Evolutionary conservation across 2,329 filamentous ascomycete genomes (phyloP).

Genomic region (Lecanoromycetidae sp.): DNA sequence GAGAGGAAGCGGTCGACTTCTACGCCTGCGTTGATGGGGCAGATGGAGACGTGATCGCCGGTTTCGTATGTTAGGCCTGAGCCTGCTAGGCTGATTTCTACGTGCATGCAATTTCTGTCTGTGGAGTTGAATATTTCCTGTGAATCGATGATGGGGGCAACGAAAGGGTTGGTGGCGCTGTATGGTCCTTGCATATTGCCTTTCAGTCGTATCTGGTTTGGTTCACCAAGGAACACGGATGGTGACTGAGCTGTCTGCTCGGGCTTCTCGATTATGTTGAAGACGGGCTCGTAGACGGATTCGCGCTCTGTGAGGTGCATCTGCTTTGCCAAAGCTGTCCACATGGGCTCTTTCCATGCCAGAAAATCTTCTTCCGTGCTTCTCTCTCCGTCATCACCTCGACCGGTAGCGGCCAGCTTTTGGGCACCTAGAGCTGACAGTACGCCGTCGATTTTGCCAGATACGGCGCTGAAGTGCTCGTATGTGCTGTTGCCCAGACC

Average conservation of each 20-base stretch:
- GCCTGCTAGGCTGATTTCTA: constrained; percentile 55
- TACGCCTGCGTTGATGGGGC: constrained; percentile 55
- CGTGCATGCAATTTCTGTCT: constrained; percentile 29
- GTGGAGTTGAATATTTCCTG: neutral
- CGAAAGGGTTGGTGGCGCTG: neutral
- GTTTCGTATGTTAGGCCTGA: constrained; percentile 54
- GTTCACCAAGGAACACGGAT: neutral
- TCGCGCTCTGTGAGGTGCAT: neutral
- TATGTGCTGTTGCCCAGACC: neutral
- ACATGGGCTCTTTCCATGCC: neutral
- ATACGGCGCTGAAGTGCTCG: neutral
- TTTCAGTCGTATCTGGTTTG: neutral
- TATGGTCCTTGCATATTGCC: neutral
- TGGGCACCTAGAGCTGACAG: neutral
- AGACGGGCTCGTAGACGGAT: neutral
- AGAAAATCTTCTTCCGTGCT: neutral
- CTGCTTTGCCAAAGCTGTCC: neutral
- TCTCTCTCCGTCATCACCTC: neutral
- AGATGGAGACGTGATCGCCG: constrained; percentile 60
- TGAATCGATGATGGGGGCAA: neutral
- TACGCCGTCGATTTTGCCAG: neutral
- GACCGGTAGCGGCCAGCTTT: neutral
- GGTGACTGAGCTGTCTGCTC: neutral
- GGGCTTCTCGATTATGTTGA: neutral
- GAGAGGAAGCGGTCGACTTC: constrained; percentile 52